A percentile compares a stretch with the other conserved stretches of the same genome.
Conservation (phyloP, 257 asterid species). For the Capsicum pubescens region DNA sequence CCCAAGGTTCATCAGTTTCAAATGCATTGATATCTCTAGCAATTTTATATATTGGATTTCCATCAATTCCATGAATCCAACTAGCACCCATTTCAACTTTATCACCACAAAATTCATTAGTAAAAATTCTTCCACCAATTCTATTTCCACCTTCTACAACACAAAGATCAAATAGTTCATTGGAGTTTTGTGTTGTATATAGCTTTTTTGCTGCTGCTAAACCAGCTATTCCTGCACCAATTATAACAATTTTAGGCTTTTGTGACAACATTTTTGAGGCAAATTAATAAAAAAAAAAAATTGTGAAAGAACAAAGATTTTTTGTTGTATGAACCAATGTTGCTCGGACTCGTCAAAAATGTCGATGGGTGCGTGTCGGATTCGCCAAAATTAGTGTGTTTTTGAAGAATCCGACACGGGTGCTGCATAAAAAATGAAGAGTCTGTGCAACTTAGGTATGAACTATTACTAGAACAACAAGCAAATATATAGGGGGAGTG, state of each 20-base stretch:
- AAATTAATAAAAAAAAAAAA: not conserved
- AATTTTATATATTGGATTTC: slow-evolving; percentile 74
- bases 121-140: slow-evolving; percentile 82
- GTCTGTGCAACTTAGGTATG: not conserved
- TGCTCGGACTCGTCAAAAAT: too few relatives aligned
- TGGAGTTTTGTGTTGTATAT: slow-evolving; percentile 41
- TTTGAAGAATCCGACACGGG: too few relatives aligned
- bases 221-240: slow-evolving; percentile 97
- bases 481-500: not conserved
- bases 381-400: too few relatives aligned
- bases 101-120: slow-evolving; percentile 75
- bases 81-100: slow-evolving; percentile 89
- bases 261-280: slow-evolving; percentile 16
- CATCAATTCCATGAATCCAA: slow-evolving; percentile 92
- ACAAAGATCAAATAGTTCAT: slow-evolving; percentile 54
- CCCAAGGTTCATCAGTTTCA: slow-evolving; percentile 74
- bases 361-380: too few relatives aligned
- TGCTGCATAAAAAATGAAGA: too few relatives aligned
- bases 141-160: slow-evolving; percentile 81
- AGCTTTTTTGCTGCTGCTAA: slow-evolving; percentile 84
- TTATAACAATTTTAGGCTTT: slow-evolving; percentile 72
- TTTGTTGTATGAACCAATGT: not conserved
- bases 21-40: slow-evolving; percentile 54
- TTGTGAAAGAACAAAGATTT: not conserved
- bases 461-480: not conserved